Base-by-base conservation (phyloP, 1,284 basidiomycete genomes). In the Takashimella tepidaria region DNA sequence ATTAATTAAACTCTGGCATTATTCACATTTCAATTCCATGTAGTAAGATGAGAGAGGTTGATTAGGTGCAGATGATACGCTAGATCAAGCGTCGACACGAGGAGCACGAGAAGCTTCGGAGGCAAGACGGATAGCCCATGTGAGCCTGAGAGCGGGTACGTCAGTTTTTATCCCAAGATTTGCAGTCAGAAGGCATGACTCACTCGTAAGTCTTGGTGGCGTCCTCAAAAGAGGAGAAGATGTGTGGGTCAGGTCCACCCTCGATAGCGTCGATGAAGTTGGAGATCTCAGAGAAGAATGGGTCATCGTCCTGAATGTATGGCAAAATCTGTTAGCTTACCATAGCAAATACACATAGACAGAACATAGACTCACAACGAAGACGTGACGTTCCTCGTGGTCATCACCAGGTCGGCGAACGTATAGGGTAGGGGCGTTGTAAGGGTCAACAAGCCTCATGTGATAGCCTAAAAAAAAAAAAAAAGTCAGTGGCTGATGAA, bases 201-300 rank as follows among this genome's bases (percentile, higher is more conserved):
- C 43, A 58, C 67, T 92, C 85, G 64, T 93, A 95, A 10, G 89
- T 86, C 77, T 83, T 86, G 67, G 85, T 86, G 22, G 90, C 89
- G 76, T 95, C 91, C 85, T 72, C 73, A 62, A 72, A 79, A 4
- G 64, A 68, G 3, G 64, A 68, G n/a, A 77, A 65, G 47, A 78
- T 71, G 59, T 70, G 64, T 27, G 69, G 66, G 48, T 70, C 67
- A 47, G 70, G 69, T 41, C 76, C 56, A 56, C 63, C 67, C 75
- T 89, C 88, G 56, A 90, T 83, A 59, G 86, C 80, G 73, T 92
- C 88, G 58, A 91, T 86, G 69, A 88, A 81, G 73, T 87, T 86
- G 44, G 88, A 89, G 44, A 92, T 82, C 76, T 92, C 88, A 22
- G 88, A 89, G 80, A 91, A 90, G 82, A 92, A 92, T 12, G 89